Evolutionary conservation across 164 flowering plant species (phyloP).

Genomic region (Nelumbo lutea): DNA sequence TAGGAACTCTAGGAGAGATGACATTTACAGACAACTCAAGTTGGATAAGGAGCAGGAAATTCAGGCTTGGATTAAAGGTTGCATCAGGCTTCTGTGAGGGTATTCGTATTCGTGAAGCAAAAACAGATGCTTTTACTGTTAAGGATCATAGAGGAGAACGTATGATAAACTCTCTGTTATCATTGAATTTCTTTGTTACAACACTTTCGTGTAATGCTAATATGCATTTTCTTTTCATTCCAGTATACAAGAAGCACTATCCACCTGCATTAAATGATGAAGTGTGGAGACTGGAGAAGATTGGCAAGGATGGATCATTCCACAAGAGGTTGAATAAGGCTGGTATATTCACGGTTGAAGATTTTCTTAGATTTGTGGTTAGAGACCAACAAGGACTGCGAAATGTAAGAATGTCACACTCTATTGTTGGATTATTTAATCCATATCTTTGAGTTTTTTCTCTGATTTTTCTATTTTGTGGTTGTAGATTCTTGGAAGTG

Average conservation of each 20-base stretch:
- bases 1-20: slow-evolving; percentile 87
- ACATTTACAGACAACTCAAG: slow-evolving; percentile 97
- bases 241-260: slow-evolving; percentile 95
- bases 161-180: slow-evolving; percentile 26
- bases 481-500: slow-evolving; percentile 89
- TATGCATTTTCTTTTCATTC: slow-evolving; percentile 7
- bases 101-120: slow-evolving; percentile 82
- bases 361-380: slow-evolving; percentile 71
- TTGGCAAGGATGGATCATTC: slow-evolving; percentile 93
- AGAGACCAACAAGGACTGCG: slow-evolving; percentile 70
- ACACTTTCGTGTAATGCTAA: not conserved
- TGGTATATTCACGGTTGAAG: slow-evolving; percentile 72
- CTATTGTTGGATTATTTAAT: slow-evolving; percentile 2
- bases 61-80: slow-evolving; percentile 86
- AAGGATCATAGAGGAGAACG: slow-evolving; percentile 99
- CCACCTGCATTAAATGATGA: slow-evolving; percentile 87
- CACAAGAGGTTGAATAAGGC: slow-evolving; percentile 81
- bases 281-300: slow-evolving; percentile 95
- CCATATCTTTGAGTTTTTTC: not conserved
- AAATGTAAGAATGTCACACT: slow-evolving; percentile 44
- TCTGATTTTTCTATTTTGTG: slow-evolving; percentile 6
- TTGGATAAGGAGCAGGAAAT: slow-evolving; percentile 94
- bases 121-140: slow-evolving; percentile 91
- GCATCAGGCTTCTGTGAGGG: slow-evolving; percentile 70
- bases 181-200: not conserved